Evolutionary conservation across 306 rosid species (phyloP).

Genomic region (Cicer bijugum): DNA sequence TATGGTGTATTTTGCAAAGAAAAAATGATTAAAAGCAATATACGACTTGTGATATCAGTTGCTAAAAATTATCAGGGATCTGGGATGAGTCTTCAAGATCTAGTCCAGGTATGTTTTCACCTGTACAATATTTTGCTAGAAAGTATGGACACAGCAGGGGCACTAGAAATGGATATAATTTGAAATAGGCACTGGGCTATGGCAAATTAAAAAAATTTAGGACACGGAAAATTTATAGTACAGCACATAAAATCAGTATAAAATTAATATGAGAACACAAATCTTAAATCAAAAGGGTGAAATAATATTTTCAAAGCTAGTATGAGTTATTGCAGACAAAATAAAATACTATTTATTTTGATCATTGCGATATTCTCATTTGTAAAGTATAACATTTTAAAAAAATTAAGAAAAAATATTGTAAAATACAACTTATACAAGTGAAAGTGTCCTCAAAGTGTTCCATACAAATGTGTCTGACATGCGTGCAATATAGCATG

Average conservation of each 20-base stretch:
- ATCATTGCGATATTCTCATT: background rate
- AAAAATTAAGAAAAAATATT: background rate
- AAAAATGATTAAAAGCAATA: conserved; percentile 92
- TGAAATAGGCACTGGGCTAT: conserved; percentile 1
- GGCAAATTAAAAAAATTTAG: background rate
- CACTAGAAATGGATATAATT: background rate
- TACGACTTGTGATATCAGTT: conserved; percentile 92
- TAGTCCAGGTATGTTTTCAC: conserved; percentile 78
- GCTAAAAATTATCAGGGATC: conserved; percentile 89
- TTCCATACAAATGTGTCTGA: background rate
- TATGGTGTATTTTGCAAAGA: conserved; percentile 84
- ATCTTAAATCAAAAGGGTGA: conserved; percentile 2
- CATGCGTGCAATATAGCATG: background rate
- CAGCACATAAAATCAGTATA: background rate
- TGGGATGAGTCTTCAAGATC: conserved; percentile 96
- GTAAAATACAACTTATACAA: background rate
- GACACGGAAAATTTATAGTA: background rate
- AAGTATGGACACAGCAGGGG: background rate
- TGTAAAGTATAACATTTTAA: background rate
- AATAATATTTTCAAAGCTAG: conserved; percentile 11
- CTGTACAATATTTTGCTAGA: conserved; percentile 6
- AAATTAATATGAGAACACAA: background rate
- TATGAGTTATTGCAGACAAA: background rate
- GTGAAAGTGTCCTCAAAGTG: background rate
- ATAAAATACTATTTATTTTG: background rate